Base-by-base conservation (phyloP, 2,329 filamentous ascomycete species). In the Coniochaeta prunicola region DNA sequence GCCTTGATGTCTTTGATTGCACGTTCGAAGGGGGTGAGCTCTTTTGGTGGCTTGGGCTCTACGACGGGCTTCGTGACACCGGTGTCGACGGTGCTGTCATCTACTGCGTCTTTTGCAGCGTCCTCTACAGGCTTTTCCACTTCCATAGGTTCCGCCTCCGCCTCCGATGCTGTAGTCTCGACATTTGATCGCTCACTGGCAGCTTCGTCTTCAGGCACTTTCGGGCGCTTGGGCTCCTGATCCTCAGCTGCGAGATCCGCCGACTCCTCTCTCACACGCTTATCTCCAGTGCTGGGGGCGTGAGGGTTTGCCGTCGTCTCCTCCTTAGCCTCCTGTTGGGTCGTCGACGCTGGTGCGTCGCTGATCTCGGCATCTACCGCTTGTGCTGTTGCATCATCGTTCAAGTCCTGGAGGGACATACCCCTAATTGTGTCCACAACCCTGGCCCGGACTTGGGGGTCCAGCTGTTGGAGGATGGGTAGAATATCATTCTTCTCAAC, bases 401-500 rank as follows among this genome's bases (percentile, higher is more conserved):
- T 57, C 12, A 68, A 58, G 0, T 67, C 62, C 13, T 73, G 70
- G 26, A 70, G 63, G 33, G 71, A 59, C 17, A 57, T 60, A 28
- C 64, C 73, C 65, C 86, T 85, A 50, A 91, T 75, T 24, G 82
- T 80, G 60, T 83, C 80, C 61, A 88, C 71, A 1, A 92, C 87
- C 45, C 82, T 79, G 12, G 81, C 81, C 61, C 82, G 78, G 59
- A 87, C 79, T 50, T 84, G 82, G 3, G 87, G 82, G 42, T 89
- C 85, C 57, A 93, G 71, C 28, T 74, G 73, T 7, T 81, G 82
- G 6, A 88, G 71, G 13, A 88, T 82, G 0, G 85, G 91, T 74
- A 90, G 86, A 68, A 97, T 89, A 45, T 90, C 80, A 63, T 88
- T 87, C 69, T 92, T 87, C 66, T 97, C 91, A 0, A 92, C 85